Base-by-base conservation (phyloP, 2,329 filamentous ascomycete genomes). In the Sporothrix mexicana region DNA sequence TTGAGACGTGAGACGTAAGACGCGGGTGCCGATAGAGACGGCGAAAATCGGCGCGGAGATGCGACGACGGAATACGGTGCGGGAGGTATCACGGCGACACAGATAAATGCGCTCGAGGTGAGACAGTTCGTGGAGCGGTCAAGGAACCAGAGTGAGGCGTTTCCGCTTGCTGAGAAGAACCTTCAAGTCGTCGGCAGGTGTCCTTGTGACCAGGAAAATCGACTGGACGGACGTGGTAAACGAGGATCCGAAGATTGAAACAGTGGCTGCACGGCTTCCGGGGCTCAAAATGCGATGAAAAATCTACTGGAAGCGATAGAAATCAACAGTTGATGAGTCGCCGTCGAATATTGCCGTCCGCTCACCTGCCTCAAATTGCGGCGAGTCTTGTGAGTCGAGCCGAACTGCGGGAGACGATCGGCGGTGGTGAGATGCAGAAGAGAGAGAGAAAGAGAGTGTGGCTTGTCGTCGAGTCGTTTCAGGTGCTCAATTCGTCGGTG, bases 381-480 rank as follows among this genome's bases (percentile, higher is more conserved):
- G 62, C 47, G 45, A 51, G 66, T 53, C 47, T 68, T 53, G 45
- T 64, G 64, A 68, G 47, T 51, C 64, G 45, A 53, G 23, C 47
- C 47, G 25, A 25, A 25, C 47, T 4, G 47, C 64, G 25, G 25
- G 15, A 36, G 53, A 41, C 47, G 47, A 41, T 23, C 49, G 49
- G 51, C 51, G 45, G 51, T 7, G n/a, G 67, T 69, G 67, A 23
- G 66, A 68, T 68, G 49, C 30, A 12, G 17, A 12, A 47, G 3
- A 23, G 20, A 8, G 23, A 62, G 9, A 55, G 20, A 55, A 36
- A 66, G 23, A 66, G 41, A 47, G 41, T 13, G 61, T 45, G 41
- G 61, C 20, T 45, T 66, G 55, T 59, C 36, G 61, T 47, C 61
- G 41, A 45, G 36, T 64, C 43, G 67, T 69, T 57, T 68, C 45